Base-by-base conservation (phyloP, 768 basidiomycete genomes). In the Pleurotus giganteus region DNA sequence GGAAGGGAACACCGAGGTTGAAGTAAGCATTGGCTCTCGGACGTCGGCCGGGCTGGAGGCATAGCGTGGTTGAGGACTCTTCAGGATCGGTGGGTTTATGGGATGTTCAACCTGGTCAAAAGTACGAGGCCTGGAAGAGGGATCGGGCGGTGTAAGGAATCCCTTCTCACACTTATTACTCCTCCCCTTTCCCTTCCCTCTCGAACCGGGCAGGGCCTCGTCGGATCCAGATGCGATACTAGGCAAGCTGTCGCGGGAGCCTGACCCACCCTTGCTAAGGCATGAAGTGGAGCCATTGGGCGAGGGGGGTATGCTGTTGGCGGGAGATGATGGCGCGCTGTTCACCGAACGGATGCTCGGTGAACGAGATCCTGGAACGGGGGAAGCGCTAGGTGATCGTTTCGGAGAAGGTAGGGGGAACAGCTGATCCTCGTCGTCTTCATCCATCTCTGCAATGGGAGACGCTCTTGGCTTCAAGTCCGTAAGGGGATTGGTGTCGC, bases 351-450 rank as follows among this genome's bases (percentile, higher is more conserved):
- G 56, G 27, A 42, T 47, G 49, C 51, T 42, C 1, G 58, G 58
- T 15, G 29, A 37, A 17, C 44, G 56, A 6, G 64, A 60, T 1
- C 61, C 80, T 0, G 71, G 65, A 2, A 60, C 46, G 0, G 75
- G 74, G 6, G 64, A 66, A 2, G 63, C 57, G n/a, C 62, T 69
- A 0, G 84, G 84, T 0, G 80, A 75, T 7, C 84, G 77, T 41
- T 77, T 71, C 5, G 84, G 83, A 2, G 82, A 81, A 7, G 84
- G 85, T 19, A 86, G 71, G 0, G 81, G 81, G 63, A 83, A 85
- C 1, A 85, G 63, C 52, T 80, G 77, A 11, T 75, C 73, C 57
- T 84, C 82, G 49, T 82, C 77, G 28, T 83, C 83, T 61, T 83
- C 82, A 45, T 76, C 74, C 11, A 51, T 39, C 23, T 51, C 49